Evolutionary conservation across 179 eudicot genomes (phyloP), one percentile per base, ranked within the genome.

Genomic region (Sideroxylon spinosum): DNA sequence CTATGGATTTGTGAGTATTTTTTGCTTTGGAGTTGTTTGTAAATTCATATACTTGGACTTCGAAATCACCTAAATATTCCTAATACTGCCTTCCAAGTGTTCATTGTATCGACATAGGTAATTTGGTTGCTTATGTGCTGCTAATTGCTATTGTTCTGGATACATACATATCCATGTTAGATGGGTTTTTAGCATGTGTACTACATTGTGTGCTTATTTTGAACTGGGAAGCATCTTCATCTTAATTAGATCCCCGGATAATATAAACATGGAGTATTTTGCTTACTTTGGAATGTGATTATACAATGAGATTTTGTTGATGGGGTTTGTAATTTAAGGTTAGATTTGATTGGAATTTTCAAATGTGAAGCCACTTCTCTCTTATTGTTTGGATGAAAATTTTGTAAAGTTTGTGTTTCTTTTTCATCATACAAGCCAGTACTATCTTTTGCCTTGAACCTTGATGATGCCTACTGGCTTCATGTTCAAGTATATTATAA

Each of bases 1-100:
- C 66, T 86, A 86, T 53, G 89, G 89, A 14, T 86, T 86, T 76
- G 89, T 86, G 67, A 82, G 86, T 78, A 17, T 68, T 68, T 59
- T 52, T 19, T 29, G 59, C n/a, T 52, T 49, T 8, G 7, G 26
- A 73, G 19, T 56, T 73, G 37, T 32, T 25, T 73, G 11, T 16
- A 49, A 49, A 9, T 29, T 71, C 46, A 16, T 52, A 53, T 71
- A 29, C 22, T 71, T 7, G 16, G 26, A 52, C 19, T n/a, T 57
- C n/a, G 48, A 37, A 9, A 67, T 48, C 50, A 68, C 71, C 25
- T 22, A 69, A 8, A 49, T 0, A 14, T 25, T 25, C n/a, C 13
- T 49, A 16, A 49, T 25, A 55, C 55, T 55, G 8, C 75, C 62
- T 9, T 52, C 46, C 37, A 29, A 19, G 29, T 73, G 63, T 73